Evolutionary conservation across 1,284 basidiomycete species (phyloP).

Genomic region (Fereydounia khargensis): DNA sequence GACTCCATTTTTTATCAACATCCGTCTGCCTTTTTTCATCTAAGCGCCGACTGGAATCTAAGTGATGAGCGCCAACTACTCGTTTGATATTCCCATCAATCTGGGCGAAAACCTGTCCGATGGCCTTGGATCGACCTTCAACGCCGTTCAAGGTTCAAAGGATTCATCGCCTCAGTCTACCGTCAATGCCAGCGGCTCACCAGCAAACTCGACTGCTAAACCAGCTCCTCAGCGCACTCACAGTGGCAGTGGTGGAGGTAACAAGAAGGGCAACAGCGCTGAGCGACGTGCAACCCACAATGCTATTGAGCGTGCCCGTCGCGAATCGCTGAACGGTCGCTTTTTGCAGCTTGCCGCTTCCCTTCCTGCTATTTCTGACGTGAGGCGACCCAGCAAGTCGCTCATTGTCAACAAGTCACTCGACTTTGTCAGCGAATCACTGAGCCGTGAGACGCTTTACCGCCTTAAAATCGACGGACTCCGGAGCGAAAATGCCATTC

Average conservation of each 20-base stretch:
- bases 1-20: too few relatives aligned
- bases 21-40: too few relatives aligned
- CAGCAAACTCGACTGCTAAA: not conserved
- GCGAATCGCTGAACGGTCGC: conserved; percentile 45
- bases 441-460: conserved; percentile 36
- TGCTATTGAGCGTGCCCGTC: conserved; percentile 47
- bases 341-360: conserved; percentile 45
- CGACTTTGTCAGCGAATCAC: conserved; percentile 43
- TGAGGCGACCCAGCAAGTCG: conserved; percentile 45
- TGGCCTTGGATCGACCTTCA: conserved; percentile 17
- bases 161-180: too few relatives aligned
- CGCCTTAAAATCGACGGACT: conserved; percentile 39
- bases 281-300: conserved; percentile 49
- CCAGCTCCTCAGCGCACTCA: conserved; percentile 1
- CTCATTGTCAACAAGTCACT: conserved; percentile 50
- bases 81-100: too few relatives aligned
- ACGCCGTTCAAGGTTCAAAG: too few relatives aligned
- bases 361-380: conserved; percentile 40
- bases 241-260: conserved; percentile 34
- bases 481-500: conserved; percentile 28
- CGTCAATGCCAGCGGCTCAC: too few relatives aligned
- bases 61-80: too few relatives aligned
- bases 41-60: too few relatives aligned
- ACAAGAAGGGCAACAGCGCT: conserved; percentile 45
- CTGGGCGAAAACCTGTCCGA: too few relatives aligned